Evolutionary conservation across 352 stramenopile species (phyloP).

Genomic region (Phytophthora niederhauseri): DNA sequence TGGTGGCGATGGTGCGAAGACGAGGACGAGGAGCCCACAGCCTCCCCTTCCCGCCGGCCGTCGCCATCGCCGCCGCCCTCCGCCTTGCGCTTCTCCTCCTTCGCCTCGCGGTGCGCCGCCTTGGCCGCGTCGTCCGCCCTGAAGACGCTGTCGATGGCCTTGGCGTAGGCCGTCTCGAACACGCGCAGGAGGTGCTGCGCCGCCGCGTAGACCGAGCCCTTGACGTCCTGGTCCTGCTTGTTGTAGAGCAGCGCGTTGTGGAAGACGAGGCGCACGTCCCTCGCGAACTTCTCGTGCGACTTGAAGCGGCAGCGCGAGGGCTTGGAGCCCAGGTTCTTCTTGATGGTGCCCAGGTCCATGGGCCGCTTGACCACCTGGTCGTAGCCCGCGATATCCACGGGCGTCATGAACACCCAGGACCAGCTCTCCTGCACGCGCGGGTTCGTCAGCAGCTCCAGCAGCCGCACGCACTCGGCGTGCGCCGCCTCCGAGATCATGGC

Average conservation of each 20-base stretch:
- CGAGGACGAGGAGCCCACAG: slow-evolving; percentile 12
- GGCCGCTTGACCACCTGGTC: slow-evolving; percentile 78
- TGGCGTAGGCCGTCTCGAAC: slow-evolving; percentile 85
- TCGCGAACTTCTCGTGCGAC: slow-evolving; percentile 82
- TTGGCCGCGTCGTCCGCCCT: slow-evolving; percentile 41
- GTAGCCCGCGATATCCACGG: slow-evolving; percentile 75
- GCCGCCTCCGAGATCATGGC: slow-evolving; percentile 76
- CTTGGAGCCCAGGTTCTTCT: slow-evolving; percentile 76
- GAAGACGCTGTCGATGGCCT: slow-evolving; percentile 71
- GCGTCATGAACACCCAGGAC: slow-evolving; percentile 89
- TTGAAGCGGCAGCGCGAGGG: slow-evolving; percentile 88
- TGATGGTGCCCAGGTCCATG: slow-evolving; percentile 84
- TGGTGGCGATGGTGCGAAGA: slow-evolving; percentile 20
- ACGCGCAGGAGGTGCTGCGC: slow-evolving; percentile 80
- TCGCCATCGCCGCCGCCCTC: slow-evolving; percentile 12
- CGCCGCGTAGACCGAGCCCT: slow-evolving; percentile 79
- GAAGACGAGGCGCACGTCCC: slow-evolving; percentile 85
- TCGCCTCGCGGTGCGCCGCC: slow-evolving; percentile 37
- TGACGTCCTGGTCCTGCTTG: slow-evolving; percentile 76
- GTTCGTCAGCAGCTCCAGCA: slow-evolving; percentile 82
- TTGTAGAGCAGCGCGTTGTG: slow-evolving; percentile 84
- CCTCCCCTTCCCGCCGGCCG: slow-evolving; percentile 6
- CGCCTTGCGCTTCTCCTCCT: slow-evolving; percentile 25
- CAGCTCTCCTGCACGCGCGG: slow-evolving; percentile 85
- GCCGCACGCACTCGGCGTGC: slow-evolving; percentile 80